Percentiles rank a stretch among this genome's conserved stretches.
Evolutionary conservation across 768 basidiomycete genomes (phyloP).

Genomic region (Amanita brunnescens): DNA sequence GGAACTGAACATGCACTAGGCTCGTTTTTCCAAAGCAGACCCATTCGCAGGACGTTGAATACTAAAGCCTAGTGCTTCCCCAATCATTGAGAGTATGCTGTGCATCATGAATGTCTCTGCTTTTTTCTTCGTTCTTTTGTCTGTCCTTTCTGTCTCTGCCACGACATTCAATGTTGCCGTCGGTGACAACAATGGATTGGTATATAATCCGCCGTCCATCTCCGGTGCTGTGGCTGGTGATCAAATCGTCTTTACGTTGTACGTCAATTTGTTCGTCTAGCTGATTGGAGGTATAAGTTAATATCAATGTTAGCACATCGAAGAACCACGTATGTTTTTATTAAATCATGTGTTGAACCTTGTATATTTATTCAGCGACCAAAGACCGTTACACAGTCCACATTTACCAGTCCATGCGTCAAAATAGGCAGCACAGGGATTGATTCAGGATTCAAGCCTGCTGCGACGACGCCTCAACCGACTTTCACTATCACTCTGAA

Average conservation of each 20-base stretch:
- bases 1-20: background rate
- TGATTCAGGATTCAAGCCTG: slow-evolving; percentile 43
- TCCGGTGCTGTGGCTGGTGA: slow-evolving; percentile 4
- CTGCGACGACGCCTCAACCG: slow-evolving; percentile 27
- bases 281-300: background rate
- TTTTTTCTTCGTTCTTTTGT: background rate
- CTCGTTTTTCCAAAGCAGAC: background rate
- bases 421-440: slow-evolving; percentile 25
- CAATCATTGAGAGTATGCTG: background rate
- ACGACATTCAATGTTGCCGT: slow-evolving; percentile 2
- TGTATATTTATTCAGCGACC: background rate
- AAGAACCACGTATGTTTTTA: slow-evolving; percentile 4
- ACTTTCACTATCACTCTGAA: slow-evolving; percentile 33
- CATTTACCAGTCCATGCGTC: slow-evolving; percentile 45
- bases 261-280: background rate
- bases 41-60: slow-evolving; percentile 2
- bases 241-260: slow-evolving; percentile 4
- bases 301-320: background rate
- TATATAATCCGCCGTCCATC: background rate
- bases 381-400: slow-evolving; percentile 53
- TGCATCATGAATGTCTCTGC: background rate
- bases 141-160: background rate
- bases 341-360: background rate
- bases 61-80: background rate
- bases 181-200: slow-evolving; percentile 1